phyloP scores from a whole-genome alignment of 192 early-diverging fungal species.

The Backusella parvicylindrica region DNA sequence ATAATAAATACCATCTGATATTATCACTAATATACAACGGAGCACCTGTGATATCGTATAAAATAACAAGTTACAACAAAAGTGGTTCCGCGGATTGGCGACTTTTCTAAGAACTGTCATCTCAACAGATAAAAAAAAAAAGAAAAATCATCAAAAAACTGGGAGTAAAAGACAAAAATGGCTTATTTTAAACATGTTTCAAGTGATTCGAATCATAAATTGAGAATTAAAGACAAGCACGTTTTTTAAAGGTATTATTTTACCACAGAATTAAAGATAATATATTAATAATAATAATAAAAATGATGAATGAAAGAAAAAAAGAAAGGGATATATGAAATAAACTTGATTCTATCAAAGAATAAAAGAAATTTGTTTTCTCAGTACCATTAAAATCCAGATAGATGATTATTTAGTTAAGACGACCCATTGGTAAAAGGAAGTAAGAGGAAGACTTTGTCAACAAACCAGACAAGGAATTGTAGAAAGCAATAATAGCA shows the following conservation, averaged over 20 bases:
- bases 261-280: not conserved
- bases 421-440: slow-evolving; percentile 41
- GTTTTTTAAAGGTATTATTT: not conserved
- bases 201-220: not conserved
- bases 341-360: not conserved
- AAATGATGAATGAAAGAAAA: not conserved
- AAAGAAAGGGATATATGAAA: not conserved
- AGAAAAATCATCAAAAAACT: not conserved
- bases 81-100: not conserved
- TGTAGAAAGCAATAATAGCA: slow-evolving; percentile 74
- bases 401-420: slow-evolving; percentile 14
- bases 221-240: not conserved
- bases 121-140: not conserved
- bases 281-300: not conserved
- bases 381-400: not conserved
- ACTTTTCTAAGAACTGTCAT: not conserved
- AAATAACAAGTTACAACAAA: not conserved
- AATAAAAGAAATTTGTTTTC: not conserved
- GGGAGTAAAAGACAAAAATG: not conserved
- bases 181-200: not conserved
- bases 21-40: not conserved
- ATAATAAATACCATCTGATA: not conserved
- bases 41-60: not conserved
- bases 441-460: slow-evolving; percentile 51
- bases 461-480: slow-evolving; percentile 59